Base-by-base conservation (phyloP, 129 eudicot genomes). In the Flaveria trinervia region DNA sequence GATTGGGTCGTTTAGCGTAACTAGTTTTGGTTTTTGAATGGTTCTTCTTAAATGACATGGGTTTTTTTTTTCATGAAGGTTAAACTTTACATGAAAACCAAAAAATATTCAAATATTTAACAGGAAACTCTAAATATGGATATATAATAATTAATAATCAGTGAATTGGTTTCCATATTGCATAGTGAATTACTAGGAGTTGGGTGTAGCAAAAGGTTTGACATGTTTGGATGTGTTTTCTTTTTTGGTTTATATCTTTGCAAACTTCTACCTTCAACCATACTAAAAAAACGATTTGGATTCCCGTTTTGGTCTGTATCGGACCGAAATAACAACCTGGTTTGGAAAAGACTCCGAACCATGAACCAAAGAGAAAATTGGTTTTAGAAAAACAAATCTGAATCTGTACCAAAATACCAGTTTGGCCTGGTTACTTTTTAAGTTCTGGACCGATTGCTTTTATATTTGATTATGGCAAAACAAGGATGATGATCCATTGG, bases 11-110 rank as follows among this genome's bases (percentile, higher is more conserved):
- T 64, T 0, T 7, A 20, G 16, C 45, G 45, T 28, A 64, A 30
- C 45, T 64, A 64, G 68, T 30, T 30, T 64, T 56, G 56, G 39
- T 69, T 56, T 77, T 10, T 33, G 69, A 30, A 64, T 30, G 13
- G 7, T 30, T 15, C 46, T 1, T 30, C 69, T 33, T 64, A 15
- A 64, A 30, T 56, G 75, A 26, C n/a, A 36, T 62, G 26, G 44
- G 28, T 75, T 76, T 46, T 65, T 64, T 64, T 2, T 68, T 36
- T 26, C 22, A 13, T 28, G 20, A 16, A 62, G 22, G 65, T 8
- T 15, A n/a, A 22, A 61, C 28, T 3, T 12, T 44, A 78, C 55
- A 44, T 69, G 23, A 28, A 73, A 36, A 36, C 41, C 5, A 36
- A 36, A 36, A 36, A 36, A 36, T 33, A 33, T 4, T 36, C 5